Base-by-base conservation (phyloP, 1,139 yeast species). In the Candida sp. region DNA sequence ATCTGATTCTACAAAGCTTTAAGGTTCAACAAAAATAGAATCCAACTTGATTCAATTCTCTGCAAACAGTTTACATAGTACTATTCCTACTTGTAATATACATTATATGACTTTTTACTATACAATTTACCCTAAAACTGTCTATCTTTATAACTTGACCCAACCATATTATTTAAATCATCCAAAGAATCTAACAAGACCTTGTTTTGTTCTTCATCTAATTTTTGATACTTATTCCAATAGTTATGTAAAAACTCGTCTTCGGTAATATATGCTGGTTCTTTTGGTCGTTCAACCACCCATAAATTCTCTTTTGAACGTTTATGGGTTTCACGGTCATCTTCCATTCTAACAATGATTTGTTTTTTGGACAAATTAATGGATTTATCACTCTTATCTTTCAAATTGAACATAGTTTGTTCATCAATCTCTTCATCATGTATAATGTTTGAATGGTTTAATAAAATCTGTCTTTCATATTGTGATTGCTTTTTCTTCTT, bases 321-420 rank as follows among this genome's bases (percentile, higher is more conserved):
- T 57, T 89, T 89, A 52, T 86, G 89, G 6, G 93, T 70, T 58
- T 89, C 97, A 51, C 96, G 68, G 58, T 89, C 96, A 49, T 86
- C 93, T 58, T 89, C 96, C 81, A 89, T 87, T 47, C 96, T 69
- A 33, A 78, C 70, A n/a, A 86, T 59, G 11, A 86, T 81, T 51
- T 84, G 85, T 40, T 77, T 73, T 44, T 73, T 73, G 2, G 81
- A 60, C n/a, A 76, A 57, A 33, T 60, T 54, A 35, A 60, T 49
- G 27, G 59, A 50, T 12, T 47, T 49, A 33, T 55, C 62, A 15
- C 55, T 58, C 40, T 60, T 60, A 3, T 58, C 62, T 38, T 65
- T 53, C 6, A 61, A 49, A 41, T 56, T 55, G 50, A 73, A 73
- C 56, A 71, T 52, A 21, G 61, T 64, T 6, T 56, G 61, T 43